Base-by-base conservation (phyloP, 2,329 filamentous ascomycete genomes). In the Fusarium stilboides region DNA sequence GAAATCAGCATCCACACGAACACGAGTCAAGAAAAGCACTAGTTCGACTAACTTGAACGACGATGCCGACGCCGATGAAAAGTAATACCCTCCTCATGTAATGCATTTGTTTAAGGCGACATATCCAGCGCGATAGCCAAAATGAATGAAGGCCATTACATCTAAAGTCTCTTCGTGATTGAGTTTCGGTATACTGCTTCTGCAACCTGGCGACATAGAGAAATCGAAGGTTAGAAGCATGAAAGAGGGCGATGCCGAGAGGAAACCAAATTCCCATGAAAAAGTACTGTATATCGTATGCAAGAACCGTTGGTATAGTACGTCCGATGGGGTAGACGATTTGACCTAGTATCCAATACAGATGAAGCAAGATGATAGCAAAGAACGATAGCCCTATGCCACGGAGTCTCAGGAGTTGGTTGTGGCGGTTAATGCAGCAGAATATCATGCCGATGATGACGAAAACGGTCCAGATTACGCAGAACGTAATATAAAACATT, bases 211-310 rank as follows among this genome's bases (percentile, higher is more conserved):
- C 87, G 52, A 89, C 79, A 62, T 88, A 79, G n/a, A 89, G 83
- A 57, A 91, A 87, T 50, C 87, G 86, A 65, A 80, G 83, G 75
- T 90, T 89, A 59, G 87, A 87, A 22, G 87, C 88, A 70, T 91
- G 88, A 73, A 91, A 91, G 3, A 91, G 80, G 15, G 88, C 89
- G 55, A 91, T 88, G 28, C 89, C 88, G 42, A 88, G 84, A 8
- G 89, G 89, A 8, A 91, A 79, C 74, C 87, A 89, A 43, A 87
- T 84, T 47, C 86, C 85, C 89, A 91, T 91, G 74, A 89, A 82
- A 85, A 88, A 91, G 74, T 84, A 91, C 74, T 90, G 55, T 8
- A 69, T 20, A 3, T 64, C 40, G 4, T 61, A 61, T 12, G 58
- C 86, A 14, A 82, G 80, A 14, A 84, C 79, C 49, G 84, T 85